phyloP scores from a whole-genome alignment of 1,284 basidiomycete species.

The Moniliophthora roreri region DNA sequence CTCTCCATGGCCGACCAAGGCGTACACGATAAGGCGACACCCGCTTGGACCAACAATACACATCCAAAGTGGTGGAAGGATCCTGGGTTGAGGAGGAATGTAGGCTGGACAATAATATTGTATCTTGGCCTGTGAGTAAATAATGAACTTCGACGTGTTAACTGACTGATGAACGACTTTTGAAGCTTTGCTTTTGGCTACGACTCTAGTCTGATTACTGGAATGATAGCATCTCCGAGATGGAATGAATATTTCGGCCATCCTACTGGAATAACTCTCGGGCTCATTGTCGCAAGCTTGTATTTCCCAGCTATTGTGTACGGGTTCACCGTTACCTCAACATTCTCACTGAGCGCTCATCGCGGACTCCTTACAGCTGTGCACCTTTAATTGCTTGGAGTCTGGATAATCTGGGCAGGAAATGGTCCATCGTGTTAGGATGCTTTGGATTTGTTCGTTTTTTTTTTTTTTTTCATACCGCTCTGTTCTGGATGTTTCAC shows the following conservation, averaged over 20 bases:
- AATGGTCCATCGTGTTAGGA: neutral
- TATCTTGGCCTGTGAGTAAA: constrained; percentile 1
- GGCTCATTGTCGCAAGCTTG: neutral
- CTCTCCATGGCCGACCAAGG: neutral
- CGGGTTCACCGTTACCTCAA: neutral
- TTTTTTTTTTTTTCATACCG: neutral
- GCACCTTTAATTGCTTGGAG: neutral
- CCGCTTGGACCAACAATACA: neutral
- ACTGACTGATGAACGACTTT: no score
- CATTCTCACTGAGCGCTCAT: neutral
- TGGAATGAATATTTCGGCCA: neutral
- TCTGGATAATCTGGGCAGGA: neutral
- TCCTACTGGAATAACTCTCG: neutral
- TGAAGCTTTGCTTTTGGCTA: neutral
- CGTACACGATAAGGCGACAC: neutral
- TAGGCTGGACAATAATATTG: neutral
- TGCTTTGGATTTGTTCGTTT: neutral
- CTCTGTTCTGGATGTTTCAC: no score
- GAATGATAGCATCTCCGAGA: neutral
- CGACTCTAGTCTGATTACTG: neutral
- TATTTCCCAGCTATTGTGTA: neutral
- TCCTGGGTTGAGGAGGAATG: neutral
- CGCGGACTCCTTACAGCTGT: neutral
- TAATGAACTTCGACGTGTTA: no score
- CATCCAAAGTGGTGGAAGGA: constrained; percentile 4